Percentiles rank a stretch among this genome's conserved stretches.
Conservation (phyloP, 1,284 basidiomycete species). For the Polyporus tsugae region DNA sequence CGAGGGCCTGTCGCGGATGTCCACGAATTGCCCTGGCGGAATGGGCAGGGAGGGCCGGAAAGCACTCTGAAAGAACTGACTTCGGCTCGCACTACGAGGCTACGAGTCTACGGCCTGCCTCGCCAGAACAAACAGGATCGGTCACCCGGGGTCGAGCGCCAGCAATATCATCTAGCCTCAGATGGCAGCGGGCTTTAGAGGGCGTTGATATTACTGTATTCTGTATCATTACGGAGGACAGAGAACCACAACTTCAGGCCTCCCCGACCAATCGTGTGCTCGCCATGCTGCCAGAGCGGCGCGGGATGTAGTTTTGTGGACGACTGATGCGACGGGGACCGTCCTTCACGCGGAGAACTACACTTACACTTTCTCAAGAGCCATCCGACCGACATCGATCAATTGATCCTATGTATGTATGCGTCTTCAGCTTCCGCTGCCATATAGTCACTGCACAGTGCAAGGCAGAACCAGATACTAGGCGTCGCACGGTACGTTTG, state of each 20-base stretch:
- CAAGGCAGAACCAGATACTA: too few relatives aligned
- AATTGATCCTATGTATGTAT: too few relatives aligned
- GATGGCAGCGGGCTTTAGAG: not conserved
- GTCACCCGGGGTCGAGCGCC: not conserved
- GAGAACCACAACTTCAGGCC: conserved; percentile 13
- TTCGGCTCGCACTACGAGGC: not conserved
- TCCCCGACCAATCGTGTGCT: conserved; percentile 8
- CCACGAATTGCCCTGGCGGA: not conserved
- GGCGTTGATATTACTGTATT: not conserved
- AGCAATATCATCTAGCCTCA: not conserved
- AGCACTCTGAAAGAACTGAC: not conserved
- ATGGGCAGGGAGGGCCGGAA: not conserved
- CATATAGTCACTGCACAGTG: too few relatives aligned
- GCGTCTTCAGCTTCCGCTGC: too few relatives aligned
- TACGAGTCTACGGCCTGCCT: too few relatives aligned
- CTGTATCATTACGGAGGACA: not conserved
- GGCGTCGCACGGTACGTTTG: too few relatives aligned
- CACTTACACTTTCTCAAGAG: not conserved
- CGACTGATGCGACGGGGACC: conserved; percentile 1
- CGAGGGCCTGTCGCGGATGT: not conserved
- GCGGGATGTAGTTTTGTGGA: not conserved
- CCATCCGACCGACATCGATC: not conserved
- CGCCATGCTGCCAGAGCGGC: conserved; percentile 7
- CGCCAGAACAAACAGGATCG: not conserved
- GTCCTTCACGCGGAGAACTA: conserved; percentile 4